phyloP scores from a whole-genome alignment of 2,329 filamentous ascomycete species.

The Hypoxylon sp. region DNA sequence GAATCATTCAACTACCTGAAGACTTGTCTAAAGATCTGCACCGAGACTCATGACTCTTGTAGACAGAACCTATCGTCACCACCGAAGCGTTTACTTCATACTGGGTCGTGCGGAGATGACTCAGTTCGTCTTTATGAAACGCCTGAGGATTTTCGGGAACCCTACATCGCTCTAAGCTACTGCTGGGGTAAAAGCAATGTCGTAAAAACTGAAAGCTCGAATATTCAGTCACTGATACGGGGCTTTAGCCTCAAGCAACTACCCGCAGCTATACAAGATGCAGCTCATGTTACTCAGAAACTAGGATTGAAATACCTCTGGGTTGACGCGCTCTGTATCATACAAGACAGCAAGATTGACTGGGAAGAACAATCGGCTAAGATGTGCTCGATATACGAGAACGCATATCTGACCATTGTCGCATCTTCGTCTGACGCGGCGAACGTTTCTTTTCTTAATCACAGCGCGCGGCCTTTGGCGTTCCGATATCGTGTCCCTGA shows the following conservation, averaged over 20 bases:
- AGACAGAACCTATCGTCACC: slow-evolving; percentile 10
- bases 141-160: slow-evolving; percentile 10
- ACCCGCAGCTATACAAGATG: slow-evolving; percentile 34
- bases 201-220: slow-evolving; percentile 5
- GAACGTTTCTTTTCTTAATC: slow-evolving; percentile 15
- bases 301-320: slow-evolving; percentile 10
- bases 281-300: slow-evolving; percentile 43
- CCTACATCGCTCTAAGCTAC: slow-evolving; percentile 29
- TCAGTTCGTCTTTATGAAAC: slow-evolving; percentile 14
- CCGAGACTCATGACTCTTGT: slow-evolving; percentile 16
- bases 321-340: slow-evolving; percentile 16
- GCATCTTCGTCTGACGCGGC: slow-evolving; percentile 35
- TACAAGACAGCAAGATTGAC: slow-evolving; percentile 11
- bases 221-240: slow-evolving; percentile 6
- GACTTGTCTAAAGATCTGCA: slow-evolving; percentile 18
- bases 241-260: slow-evolving; percentile 13
- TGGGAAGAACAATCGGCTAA: slow-evolving; percentile 16
- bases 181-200: slow-evolving; percentile 21
- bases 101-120: not conserved
- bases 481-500: slow-evolving; percentile 9
- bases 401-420: slow-evolving; percentile 40
- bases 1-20: slow-evolving; percentile 20
- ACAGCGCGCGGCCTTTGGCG: not conserved
- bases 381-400: slow-evolving; percentile 16
- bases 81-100: slow-evolving; percentile 19